Base-by-base conservation (phyloP, 1,284 basidiomycete genomes). In the Sphaerobolus stellatus region DNA sequence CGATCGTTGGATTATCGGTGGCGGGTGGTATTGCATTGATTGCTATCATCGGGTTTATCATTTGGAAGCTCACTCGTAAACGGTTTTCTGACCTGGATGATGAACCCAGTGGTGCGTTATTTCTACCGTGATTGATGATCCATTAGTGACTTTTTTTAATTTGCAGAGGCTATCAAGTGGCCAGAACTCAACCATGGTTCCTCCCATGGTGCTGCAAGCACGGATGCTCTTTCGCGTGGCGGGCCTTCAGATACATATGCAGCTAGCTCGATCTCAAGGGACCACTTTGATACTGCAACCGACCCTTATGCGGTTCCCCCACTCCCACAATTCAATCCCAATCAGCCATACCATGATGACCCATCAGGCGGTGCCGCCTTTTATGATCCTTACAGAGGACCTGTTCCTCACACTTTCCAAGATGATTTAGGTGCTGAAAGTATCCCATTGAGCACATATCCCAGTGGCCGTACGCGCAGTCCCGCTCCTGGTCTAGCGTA, bases 21-120 rank as follows among this genome's bases (percentile, higher is more conserved):
- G 84, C 88, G 9, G 89, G 87, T 36, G 88, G 87, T 55, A 74
- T 90, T 52, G 86, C 86, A 27, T 67, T 84, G 20, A 69, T 92
- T 61, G 84, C 79, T 9, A 76, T 92, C 47, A 69, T 84, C 51
- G 80, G 73, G 11, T 91, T 92, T 72, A 80, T 90, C 60, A 71
- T 88, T 36, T 92, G 90, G 90, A 92, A 92, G 68, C 81, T 90
- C 65, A 88, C 84, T 2, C 79, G 85, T 62, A 92, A 91, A 67
- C 82, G 85, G 58, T 82, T 83, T 65, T 61, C 72, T 52, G 84
- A 87, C 60, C 89, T 88, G 63, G 86, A 91, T 63, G 64, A 54
- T 31, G 13, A n/a, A n/a, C n/a, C 62, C 34, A 86, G 88, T 71
- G 84, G 88, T 88, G 69, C 62, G 86, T 81, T 38, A 49, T 43